Conservation (phyloP, 257 asterid genomes). For the Datura wrightii region DNA sequence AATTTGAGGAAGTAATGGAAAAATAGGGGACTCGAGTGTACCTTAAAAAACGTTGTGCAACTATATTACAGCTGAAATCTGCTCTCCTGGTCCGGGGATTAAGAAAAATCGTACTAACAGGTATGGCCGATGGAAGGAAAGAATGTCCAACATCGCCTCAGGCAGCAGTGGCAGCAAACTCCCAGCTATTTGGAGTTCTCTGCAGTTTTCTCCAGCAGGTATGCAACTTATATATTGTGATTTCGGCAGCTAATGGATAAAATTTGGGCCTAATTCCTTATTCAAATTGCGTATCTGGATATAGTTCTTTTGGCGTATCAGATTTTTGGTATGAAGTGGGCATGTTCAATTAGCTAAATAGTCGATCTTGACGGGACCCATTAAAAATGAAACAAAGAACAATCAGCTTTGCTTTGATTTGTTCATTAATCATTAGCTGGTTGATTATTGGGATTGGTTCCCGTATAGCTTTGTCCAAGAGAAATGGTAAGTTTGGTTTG, state of each 20-base stretch:
- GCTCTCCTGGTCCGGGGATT: background rate
- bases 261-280: background rate
- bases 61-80: background rate
- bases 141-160: slow-evolving; percentile 17
- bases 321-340: background rate
- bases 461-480: background rate
- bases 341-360: background rate
- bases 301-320: background rate
- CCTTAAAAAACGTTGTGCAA: no score
- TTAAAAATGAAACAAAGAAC: background rate
- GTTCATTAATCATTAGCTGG: background rate
- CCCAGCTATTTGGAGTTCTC: background rate
- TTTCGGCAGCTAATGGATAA: background rate
- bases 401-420: background rate
- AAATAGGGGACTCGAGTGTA: no score
- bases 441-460: background rate
- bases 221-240: background rate
- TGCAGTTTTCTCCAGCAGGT: slow-evolving; percentile 13
- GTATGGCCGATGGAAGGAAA: slow-evolving; percentile 11
- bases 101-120: background rate
- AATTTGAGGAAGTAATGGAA: no score
- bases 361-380: background rate
- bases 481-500: slow-evolving; percentile 11
- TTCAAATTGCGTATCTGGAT: background rate
- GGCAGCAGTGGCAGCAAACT: background rate